phyloP scores from a whole-genome alignment of 106 monocot genomes.

The Dendrobium nobile region DNA sequence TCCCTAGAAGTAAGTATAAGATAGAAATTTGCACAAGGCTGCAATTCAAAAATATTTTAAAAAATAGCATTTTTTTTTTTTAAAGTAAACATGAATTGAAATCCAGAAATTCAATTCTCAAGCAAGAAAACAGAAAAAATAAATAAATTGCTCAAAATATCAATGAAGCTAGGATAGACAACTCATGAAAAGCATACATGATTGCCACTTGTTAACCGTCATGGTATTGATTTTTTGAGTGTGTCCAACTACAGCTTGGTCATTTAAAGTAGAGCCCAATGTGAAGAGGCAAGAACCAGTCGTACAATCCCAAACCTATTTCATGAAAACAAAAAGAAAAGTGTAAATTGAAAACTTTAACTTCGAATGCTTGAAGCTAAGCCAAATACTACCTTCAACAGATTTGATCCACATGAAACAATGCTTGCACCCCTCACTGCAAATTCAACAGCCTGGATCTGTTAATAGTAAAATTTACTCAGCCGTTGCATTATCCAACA shows the following conservation, averaged over 20 bases:
- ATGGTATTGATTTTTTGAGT: conserved; percentile 69
- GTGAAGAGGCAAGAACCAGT: conserved; percentile 92
- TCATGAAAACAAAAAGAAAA: not conserved
- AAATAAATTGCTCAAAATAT: not conserved
- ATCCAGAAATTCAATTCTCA: not conserved
- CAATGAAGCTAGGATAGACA: not conserved
- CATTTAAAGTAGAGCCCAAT: conserved; percentile 42
- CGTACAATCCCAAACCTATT: conserved; percentile 85
- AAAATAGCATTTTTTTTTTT: not conserved
- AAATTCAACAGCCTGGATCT: conserved; percentile 85
- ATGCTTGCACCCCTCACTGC: conserved; percentile 83
- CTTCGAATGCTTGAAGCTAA: not conserved
- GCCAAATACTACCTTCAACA: conserved; percentile 52
- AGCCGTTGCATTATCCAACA: conserved; percentile 2
- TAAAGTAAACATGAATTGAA: not conserved
- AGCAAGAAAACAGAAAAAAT: not conserved
- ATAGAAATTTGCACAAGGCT: not conserved
- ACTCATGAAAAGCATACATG: conserved; percentile 40
- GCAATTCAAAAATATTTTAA: not conserved
- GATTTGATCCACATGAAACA: conserved; percentile 78
- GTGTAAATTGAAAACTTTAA: not conserved
- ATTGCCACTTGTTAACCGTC: conserved; percentile 84
- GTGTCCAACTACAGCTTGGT: conserved; percentile 50
- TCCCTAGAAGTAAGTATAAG: not conserved
- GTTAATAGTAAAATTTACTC: conserved; percentile 9